These are phyloP conservation scores for Starmerella sp. DNA, from an alignment of 805 yeast species.

Conservation along the genomic window DNA sequence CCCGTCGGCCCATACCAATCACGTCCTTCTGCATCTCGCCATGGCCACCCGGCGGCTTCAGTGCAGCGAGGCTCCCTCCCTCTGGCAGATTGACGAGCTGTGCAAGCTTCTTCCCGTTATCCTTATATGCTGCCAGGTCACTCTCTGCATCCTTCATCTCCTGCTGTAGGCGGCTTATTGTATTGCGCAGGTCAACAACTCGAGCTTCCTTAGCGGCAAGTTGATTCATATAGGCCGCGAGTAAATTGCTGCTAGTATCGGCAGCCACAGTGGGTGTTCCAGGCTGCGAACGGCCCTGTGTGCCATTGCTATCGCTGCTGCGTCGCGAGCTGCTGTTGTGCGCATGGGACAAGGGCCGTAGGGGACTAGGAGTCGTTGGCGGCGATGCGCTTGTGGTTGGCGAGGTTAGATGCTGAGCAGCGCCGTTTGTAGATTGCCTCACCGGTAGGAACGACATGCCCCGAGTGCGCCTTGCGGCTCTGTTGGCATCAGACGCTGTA, in stretches of 20 bases:
- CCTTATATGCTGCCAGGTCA: slow-evolving; percentile 26
- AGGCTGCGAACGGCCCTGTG: background rate
- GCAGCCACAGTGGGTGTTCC: background rate
- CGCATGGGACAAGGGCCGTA: background rate
- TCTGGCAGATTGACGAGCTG: slow-evolving; percentile 7
- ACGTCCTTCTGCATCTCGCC: slow-evolving; percentile 19
- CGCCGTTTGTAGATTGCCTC: background rate
- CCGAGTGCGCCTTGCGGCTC: slow-evolving; percentile 2
- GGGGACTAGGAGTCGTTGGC: slow-evolving; percentile 10
- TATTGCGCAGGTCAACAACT: slow-evolving; percentile 30
- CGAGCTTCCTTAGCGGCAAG: slow-evolving; percentile 33
- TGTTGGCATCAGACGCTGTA: background rate
- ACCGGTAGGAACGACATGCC: slow-evolving; percentile 15
- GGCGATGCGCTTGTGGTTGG: background rate
- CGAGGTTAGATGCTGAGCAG: background rate
- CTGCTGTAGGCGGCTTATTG: slow-evolving; percentile 23
- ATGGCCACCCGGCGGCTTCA: background rate
- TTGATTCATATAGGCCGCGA: slow-evolving; percentile 15
- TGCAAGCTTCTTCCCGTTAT: slow-evolving; percentile 16
- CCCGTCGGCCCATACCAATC: slow-evolving; percentile 26
- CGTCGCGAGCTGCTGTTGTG: background rate
- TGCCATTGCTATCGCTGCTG: background rate
- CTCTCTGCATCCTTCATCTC: slow-evolving; percentile 31
- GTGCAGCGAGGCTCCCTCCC: background rate
- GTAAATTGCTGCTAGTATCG: background rate